Percentiles rank a stretch among this genome's conserved stretches.
These are phyloP conservation scores for Zygotorulaspora danielsina DNA, from an alignment of 805 yeast species.

Conservation along the genomic window DNA sequence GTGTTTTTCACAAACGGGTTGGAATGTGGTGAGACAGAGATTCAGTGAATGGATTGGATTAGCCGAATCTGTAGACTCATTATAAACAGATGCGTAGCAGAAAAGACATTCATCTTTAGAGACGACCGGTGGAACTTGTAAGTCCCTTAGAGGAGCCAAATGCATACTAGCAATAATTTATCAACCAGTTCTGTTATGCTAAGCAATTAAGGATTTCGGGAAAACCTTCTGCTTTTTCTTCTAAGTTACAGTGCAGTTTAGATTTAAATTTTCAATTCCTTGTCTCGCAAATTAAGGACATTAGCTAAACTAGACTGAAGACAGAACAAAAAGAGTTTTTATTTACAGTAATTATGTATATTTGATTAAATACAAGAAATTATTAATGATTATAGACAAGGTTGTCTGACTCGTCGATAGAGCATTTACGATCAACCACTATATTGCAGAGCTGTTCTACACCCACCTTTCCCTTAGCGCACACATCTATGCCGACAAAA, in stretches of 20 bases:
- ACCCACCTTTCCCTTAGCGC: constrained; percentile 28
- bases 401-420: constrained; percentile 14
- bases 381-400: constrained; percentile 14
- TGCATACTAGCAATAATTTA: constrained; percentile 5
- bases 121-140: constrained; percentile 40
- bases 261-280: background rate
- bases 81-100: constrained; percentile 67
- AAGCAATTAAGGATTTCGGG: no score
- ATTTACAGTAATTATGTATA: background rate
- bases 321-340: no score
- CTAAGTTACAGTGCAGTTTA: no score
- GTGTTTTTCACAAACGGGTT: constrained; percentile 63
- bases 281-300: no score
- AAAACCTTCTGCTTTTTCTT: no score
- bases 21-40: constrained; percentile 70
- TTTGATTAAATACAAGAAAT: background rate
- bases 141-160: constrained; percentile 10
- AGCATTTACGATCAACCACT: constrained; percentile 23
- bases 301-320: no score
- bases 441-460: constrained; percentile 21
- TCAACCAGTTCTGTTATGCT: no score
- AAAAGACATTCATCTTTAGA: constrained; percentile 89
- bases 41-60: constrained; percentile 42
- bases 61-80: constrained; percentile 27
- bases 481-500: constrained; percentile 39